Evolutionary conservation across 768 basidiomycete genomes (phyloP), one percentile per base, ranked within the genome.

Genomic region (Collybia sp.): DNA sequence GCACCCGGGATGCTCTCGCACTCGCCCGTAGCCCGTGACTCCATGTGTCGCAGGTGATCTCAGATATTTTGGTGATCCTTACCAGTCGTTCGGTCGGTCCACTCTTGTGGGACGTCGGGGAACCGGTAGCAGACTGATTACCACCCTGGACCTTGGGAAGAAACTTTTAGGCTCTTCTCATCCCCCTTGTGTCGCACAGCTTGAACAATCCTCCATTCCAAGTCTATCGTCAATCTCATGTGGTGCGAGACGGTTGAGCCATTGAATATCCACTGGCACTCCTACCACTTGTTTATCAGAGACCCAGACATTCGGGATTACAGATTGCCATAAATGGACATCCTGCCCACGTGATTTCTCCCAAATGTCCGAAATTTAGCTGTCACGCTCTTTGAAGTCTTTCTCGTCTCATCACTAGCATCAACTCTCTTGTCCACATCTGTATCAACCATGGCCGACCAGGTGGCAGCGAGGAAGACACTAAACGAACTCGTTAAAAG

Each of bases 401-500:
- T 25, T 25, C 25, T 8, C 8, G 25, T 25, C 25, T 25, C 25
- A 25, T 25, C 25, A 25, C 8, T 25, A 25, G 25, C 30, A 18
- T 34, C 25, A 11, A 4, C 35, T 18, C 32, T 32, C 30, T 31
- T 20, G n/a, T 48, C 31, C 20, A 8, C 42, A 30, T n/a, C n/a
- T n/a, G n/a, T n/a, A n/a, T n/a, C 25, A 25, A 25, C 44, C 53
- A 76, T 76, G 75, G 56, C 68, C 33, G 82, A 88, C 61, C 88
- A 90, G 62, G 64, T 64, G 8, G 72, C 77, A 35, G 82, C 83
- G 19, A 87, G 81, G 61, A 83, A 82, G 52, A 73, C 77, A 30
- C 81, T 95, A 12, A 79, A 80, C 53, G 84, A 85, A 30, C 83
- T 95, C 58, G 75, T 81, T 59, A 83, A 79, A 51, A 77, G 79